Evolutionary conservation across 805 yeast species (phyloP).

Genomic region (Metschnikowia amazonensis): DNA sequence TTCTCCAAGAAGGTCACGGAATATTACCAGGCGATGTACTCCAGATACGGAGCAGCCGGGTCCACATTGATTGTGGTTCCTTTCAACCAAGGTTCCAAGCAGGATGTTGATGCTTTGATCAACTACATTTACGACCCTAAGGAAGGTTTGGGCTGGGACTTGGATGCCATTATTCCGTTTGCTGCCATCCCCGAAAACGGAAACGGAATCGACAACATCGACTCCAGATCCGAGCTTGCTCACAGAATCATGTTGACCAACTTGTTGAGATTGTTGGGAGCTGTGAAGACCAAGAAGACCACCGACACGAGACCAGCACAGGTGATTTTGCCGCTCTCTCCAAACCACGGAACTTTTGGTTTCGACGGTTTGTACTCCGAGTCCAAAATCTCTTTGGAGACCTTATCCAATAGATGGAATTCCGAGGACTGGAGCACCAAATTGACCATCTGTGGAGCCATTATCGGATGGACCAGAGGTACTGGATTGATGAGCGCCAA

Average conservation of each 20-base stretch:
- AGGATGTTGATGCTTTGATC: slow-evolving; percentile 84
- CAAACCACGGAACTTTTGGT: slow-evolving; percentile 99
- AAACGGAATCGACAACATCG: slow-evolving; percentile 87
- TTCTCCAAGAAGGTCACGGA: slow-evolving; percentile 93
- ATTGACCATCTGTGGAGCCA: slow-evolving; percentile 95
- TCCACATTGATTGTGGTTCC: slow-evolving; percentile 95
- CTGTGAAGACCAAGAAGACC: slow-evolving; percentile 78
- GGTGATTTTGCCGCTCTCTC: slow-evolving; percentile 92
- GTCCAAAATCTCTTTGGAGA: slow-evolving; percentile 92
- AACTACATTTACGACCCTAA: slow-evolving; percentile 82
- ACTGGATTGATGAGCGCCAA: slow-evolving; percentile 98
- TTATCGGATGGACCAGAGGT: slow-evolving; percentile 99
- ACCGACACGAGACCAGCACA: slow-evolving; percentile 97
- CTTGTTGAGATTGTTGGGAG: slow-evolving; percentile 87
- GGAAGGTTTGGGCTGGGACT: slow-evolving; percentile 96
- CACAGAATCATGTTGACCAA: slow-evolving; percentile 98
- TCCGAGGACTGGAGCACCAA: slow-evolving; percentile 96
- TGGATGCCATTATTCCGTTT: slow-evolving; percentile 93
- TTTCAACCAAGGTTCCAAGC: slow-evolving; percentile 96
- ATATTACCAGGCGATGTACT: slow-evolving; percentile 89
- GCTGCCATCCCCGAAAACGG: slow-evolving; percentile 99
- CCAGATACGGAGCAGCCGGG: slow-evolving; percentile 89
- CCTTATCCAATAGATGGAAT: slow-evolving; percentile 97
- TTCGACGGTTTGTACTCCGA: slow-evolving; percentile 98
- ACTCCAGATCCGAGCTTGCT: slow-evolving; percentile 94